These are phyloP conservation scores for Coccomyxa subellipsoidea DNA, from an alignment of 163 green algal species.

Conservation along the genomic window DNA sequence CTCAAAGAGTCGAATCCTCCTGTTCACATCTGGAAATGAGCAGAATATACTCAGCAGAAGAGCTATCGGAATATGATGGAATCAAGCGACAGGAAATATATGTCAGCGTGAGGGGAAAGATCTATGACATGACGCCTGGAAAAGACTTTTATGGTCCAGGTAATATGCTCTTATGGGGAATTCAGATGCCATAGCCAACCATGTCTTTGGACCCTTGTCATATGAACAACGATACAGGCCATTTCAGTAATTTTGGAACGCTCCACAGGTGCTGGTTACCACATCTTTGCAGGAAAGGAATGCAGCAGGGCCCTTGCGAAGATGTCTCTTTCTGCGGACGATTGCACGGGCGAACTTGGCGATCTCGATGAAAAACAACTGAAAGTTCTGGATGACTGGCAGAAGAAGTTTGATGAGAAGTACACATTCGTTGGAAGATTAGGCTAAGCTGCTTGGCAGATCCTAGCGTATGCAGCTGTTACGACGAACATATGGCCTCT, in stretches of 20 bases:
- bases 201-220: too few species aligned
- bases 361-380: conserved; percentile 59
- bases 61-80: conserved; percentile 61
- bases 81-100: conserved; percentile 59
- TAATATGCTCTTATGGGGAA: conserved; percentile 27
- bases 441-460: not conserved
- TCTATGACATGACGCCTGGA: conserved; percentile 77
- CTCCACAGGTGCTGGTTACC: conserved; percentile 46
- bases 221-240: too few species aligned
- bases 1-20: too few species aligned
- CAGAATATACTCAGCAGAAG: conserved; percentile 37
- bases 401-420: conserved; percentile 52
- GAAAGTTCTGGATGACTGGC: conserved; percentile 59
- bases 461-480: too few species aligned
- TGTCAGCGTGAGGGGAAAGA: conserved; percentile 61
- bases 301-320: conserved; percentile 69
- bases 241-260: too few species aligned
- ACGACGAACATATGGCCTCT: not conserved
- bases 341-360: conserved; percentile 61
- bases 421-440: conserved; percentile 55
- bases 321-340: conserved; percentile 46
- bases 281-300: conserved; percentile 77
- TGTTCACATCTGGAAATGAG: too few species aligned
- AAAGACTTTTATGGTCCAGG: conserved; percentile 77
- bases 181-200: too few species aligned